Conservation (phyloP, 2,329 filamentous ascomycete genomes). For the Dryadomyces sulphureus region DNA sequence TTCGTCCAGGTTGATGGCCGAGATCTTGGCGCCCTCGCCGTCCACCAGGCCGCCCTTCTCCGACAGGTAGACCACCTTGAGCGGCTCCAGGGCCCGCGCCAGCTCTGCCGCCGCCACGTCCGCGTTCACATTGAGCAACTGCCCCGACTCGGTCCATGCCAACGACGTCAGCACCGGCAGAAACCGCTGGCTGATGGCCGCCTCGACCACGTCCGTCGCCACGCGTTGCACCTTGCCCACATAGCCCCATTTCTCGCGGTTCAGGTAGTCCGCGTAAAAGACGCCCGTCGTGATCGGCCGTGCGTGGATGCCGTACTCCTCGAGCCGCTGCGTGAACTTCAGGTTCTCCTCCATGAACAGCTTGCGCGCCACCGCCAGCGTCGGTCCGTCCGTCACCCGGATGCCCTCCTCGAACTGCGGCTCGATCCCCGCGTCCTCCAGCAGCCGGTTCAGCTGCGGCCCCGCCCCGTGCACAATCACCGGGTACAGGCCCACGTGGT, state of each 20-base stretch:
- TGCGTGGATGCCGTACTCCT: constrained; percentile 77
- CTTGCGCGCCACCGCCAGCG: constrained; percentile 75
- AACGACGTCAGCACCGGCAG: constrained; percentile 91
- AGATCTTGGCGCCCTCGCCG: constrained; percentile 87
- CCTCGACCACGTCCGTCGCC: constrained; percentile 79
- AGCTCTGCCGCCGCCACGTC: constrained; percentile 93
- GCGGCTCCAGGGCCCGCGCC: constrained; percentile 71
- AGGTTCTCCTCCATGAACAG: constrained; percentile 93
- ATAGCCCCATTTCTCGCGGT: constrained; percentile 90
- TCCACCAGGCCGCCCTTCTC: constrained; percentile 96
- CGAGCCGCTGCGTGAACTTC: constrained; percentile 78
- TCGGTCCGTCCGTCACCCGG: constrained; percentile 89
- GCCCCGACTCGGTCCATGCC: constrained; percentile 83
- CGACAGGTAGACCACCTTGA: constrained; percentile 97
- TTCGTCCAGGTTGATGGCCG: constrained; percentile 91
- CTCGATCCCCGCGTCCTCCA: constrained; percentile 83
- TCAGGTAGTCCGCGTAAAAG: constrained; percentile 84
- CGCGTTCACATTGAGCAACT: constrained; percentile 93
- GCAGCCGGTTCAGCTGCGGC: constrained; percentile 82
- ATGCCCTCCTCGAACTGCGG: constrained; percentile 96
- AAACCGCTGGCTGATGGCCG: constrained; percentile 79
- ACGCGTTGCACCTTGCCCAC: constrained; percentile 93
- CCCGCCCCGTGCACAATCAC: constrained; percentile 93
- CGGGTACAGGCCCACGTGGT: constrained; percentile 87
- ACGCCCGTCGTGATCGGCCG: constrained; percentile 81